Evolutionary conservation across 140 eudicot species (phyloP), one percentile per base, ranked within the genome.

Genomic region (Senecio squalidus): DNA sequence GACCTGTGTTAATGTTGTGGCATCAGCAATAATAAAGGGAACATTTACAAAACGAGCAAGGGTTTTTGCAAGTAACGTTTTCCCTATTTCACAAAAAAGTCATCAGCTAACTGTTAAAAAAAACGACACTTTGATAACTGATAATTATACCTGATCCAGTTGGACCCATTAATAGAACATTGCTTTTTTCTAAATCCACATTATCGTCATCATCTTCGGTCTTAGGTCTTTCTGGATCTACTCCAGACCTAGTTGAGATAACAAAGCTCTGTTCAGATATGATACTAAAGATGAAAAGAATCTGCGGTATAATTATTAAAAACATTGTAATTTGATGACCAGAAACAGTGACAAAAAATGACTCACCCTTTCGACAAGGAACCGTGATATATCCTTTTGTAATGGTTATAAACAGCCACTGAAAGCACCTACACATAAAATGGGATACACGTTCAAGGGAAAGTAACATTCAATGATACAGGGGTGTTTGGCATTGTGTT

Each of bases 21-120:
- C 98, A 81, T 91, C 98, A 14, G 94, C 96, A 72, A 86, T 87
- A 22, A 91, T 94, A 79, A 86, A 86, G 6, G 98, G 96, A 24
- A 91, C 98, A 75, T 91, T 91, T 26, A 91, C 98, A 39, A 86
- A 81, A 51, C 96, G 98, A 56, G 98, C 98, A 30, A 91, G 81
- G 30, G 94, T 91, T 67, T 91, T 91, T 38, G 96, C 98, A 21
- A 91, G 96, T 54, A 91, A 80, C 28, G 98, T 91, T 70, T 91
- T 91, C 33, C 98, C 96, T 91, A 76, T 76, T 78, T 59, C 46
- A 50, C 64, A 66, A 28, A 62, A 17, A 39, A 31, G 22, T n/a
- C 8, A 17, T 55, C 2, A 53, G 50, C 48, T 69, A 56, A 62
- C 53, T 23, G 31, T 14, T 28, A 24, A 28, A 81, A 16, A 18